Evolutionary conservation across 2,329 filamentous ascomycete species (phyloP), one percentile per base, ranked within the genome.

Genomic region (Pezicula carpinea): DNA sequence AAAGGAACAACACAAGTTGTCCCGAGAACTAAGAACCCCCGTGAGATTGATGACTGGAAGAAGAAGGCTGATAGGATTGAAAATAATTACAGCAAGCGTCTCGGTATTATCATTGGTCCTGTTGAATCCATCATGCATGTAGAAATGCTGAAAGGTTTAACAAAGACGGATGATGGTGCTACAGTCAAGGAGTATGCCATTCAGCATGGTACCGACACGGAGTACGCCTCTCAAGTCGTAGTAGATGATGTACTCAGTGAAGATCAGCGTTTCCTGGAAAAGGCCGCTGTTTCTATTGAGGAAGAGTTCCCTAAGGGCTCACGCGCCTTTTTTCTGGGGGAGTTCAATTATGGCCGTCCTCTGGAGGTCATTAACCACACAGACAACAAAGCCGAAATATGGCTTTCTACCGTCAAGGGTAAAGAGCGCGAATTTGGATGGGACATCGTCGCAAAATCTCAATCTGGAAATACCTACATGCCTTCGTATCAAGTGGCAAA

Each of bases 61-160:
- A 92, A 82, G 69, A 96, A 93, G 64, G 82, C 93, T 1, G 79
- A 84, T 32, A 83, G 82, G 49, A 88, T 96, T 50, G 92, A 97
- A 66, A 85, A 79, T 44, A 83, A 80, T 62, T 96, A 99, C 69
- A 92, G 87, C 69, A 96, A 93, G 69, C 83, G 91, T 39, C 77
- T 99, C 43, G 95, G 89, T 39, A 89, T 95, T 63, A 78, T 91
- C 43, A 90, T 91, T 52, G 90, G 92, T 35, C 73, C 83, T 18
- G 88, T 97, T 5, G 92, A 99, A 62, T 88, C 90, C 19, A 75
- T 97, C 57, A 82, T 96, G 23, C 87, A 95, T 53, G 90, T 99
- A 32, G 87, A 96, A 56, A 93, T 96, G 79, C 79, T 99, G 46
- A 95, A 89, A 66, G 93, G 95, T 18, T 75, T 99, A 53, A 77